Base-by-base conservation (phyloP, 208 protist species). In the Crithidia fasciculata region DNA sequence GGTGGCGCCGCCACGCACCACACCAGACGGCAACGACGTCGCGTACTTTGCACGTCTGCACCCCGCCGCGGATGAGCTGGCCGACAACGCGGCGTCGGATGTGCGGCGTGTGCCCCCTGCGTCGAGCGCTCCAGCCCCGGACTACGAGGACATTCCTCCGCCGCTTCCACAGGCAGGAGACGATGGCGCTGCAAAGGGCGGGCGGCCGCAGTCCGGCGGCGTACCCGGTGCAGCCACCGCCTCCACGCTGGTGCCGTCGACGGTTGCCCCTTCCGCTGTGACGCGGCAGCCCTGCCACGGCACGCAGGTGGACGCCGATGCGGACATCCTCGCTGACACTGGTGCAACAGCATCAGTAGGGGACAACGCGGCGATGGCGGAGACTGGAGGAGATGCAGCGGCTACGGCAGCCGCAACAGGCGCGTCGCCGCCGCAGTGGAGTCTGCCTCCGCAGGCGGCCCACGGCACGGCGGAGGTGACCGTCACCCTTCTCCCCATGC, bases 71-170 rank as follows among this genome's bases (percentile, higher is more conserved):
- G 75, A 73, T 12, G 78, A 84, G 13, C 73, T 84, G 19, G 66
- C 82, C 6, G 82, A 82, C 58, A 74, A 81, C 54, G 82, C 84
- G 13, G 74, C 67, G n/a, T 80, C 72, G 12, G 82, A 87, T 39
- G 82, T 87, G 19, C 78, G 78, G 12, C 53, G 40, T 6, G 62
- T 45, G 39, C 70, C 59, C 8, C 55, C 69, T 15, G 49, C 41
- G 6, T 44, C 16, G 47, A 40, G 47, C 12, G 52, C 19, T 1
- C 41, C 9, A 5, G 41, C 53, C 0, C 39, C 67, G 0, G 61
- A 64, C 12, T 80, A 74, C 55, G 74, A 74, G 28, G 74, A 74
- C 15, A 70, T 80, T 0, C 4, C 45, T 0, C 5, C 50, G n/a
- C 8, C 10, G 18, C 28, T 19, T n/a, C 52, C 15, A n/a, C 40